Evolutionary conservation across 768 basidiomycete species (phyloP), one percentile per base, ranked within the genome.

Genomic region (Dentipellis sp.): DNA sequence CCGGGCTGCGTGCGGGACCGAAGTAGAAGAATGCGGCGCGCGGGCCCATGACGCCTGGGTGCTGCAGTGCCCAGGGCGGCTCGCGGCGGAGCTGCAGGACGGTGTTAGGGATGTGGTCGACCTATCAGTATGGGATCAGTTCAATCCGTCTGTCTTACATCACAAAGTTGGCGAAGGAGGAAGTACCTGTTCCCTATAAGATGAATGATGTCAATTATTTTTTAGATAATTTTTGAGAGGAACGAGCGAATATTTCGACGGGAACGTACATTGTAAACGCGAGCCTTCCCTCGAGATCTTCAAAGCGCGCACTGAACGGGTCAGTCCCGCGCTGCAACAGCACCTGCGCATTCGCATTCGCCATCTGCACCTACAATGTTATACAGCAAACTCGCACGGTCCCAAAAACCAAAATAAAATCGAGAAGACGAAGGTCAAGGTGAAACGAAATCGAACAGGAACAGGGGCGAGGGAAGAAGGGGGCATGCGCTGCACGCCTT

Each of bases 31-130:
- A 88, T 5, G 88, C 81, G 40, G 79, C 84, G 57, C 76, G 79
- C n/a, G 88, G 88, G n/a, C 88, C 88, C 82, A 88, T 84, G 59
- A 89, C 82, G 49, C 72, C 76, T 21, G 81, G 79, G 64, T 88
- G 82, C 55, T 81, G 82, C 62, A 81, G 76, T 21, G 80, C 73
- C 88, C 88, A 90, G 19, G 71, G 74, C 0, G 74, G 67, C 63
- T 90, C 85, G 16, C 88, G 80, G 40, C 77, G 75, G 54, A 90
- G 70, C 59, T 81, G 77, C 58, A 88, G 74, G 58, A 89, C 75
- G 23, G 77, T 69, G 68, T 86, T 87, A 19, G 84, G 82, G 51
- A 70, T 73, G 56, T 75, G 71, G 17, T 76, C 78, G 50, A 77
- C 82, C 83, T 86, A 58, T 12, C 42, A 4, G 48, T 12, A 48